Evolutionary conservation across 192 early-diverging fungal species (phyloP).

Genomic region (Phlyctochytrium bullatum): DNA sequence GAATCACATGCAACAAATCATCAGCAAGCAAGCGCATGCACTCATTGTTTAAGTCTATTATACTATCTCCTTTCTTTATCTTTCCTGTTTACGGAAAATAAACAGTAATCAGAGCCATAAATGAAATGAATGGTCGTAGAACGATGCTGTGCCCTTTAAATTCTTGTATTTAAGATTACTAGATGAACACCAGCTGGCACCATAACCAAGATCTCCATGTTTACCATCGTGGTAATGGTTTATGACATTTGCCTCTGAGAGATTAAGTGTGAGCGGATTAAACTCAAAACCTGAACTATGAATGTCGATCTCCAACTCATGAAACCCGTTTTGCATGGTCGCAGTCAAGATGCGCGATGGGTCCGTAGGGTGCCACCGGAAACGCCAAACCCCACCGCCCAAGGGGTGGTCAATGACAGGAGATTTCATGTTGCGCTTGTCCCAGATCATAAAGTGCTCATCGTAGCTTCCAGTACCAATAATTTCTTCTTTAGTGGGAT

Average conservation of each 20-base stretch:
- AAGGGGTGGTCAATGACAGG: constrained; percentile 67
- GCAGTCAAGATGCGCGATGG: constrained; percentile 67
- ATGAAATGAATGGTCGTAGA: constrained; percentile 53
- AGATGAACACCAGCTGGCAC: constrained; percentile 45
- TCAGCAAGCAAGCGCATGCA: too few species aligned
- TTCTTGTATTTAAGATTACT: not conserved
- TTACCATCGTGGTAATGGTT: constrained; percentile 22
- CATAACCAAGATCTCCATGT: constrained; percentile 48
- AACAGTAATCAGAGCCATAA: constrained; percentile 34
- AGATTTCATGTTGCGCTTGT: constrained; percentile 75
- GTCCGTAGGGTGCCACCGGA: constrained; percentile 89
- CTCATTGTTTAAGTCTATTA: too few species aligned
- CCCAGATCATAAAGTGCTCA: constrained; percentile 86
- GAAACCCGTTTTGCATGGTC: constrained; percentile 91
- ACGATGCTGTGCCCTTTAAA: constrained; percentile 54
- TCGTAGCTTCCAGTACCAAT: constrained; percentile 94
- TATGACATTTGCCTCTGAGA: constrained; percentile 9
- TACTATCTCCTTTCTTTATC: too few species aligned
- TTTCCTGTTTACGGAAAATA: not conserved
- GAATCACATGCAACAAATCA: too few species aligned
- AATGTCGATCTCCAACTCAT: constrained; percentile 40
- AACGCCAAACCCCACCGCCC: constrained; percentile 83
- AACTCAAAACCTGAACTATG: not conserved
- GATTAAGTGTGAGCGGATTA: constrained; percentile 2
- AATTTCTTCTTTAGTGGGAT: constrained; percentile 71